A percentile compares a stretch with the other conserved stretches of the same genome.
Conservation (phyloP, 805 yeast genomes). For the Pichia eremophila region DNA sequence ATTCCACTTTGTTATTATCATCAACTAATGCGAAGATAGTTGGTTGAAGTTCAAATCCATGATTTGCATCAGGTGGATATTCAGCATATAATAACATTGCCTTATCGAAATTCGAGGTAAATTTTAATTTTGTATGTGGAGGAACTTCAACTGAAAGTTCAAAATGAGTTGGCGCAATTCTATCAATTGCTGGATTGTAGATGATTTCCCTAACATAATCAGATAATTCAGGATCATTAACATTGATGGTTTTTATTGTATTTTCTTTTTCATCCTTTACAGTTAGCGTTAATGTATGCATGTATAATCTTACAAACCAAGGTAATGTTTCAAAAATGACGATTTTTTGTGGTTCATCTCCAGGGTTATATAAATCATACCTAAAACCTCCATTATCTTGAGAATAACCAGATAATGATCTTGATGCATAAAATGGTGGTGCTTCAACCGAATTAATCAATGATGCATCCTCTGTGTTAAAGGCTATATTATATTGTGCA, state of each 20-base stretch:
- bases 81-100: constrained; percentile 76
- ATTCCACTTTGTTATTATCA: constrained; percentile 18
- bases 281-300: constrained; percentile 52
- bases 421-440: constrained; percentile 66
- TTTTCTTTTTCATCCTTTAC: constrained; percentile 16
- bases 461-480: constrained; percentile 38
- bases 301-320: constrained; percentile 81
- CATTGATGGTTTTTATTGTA: constrained; percentile 7
- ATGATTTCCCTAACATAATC: constrained; percentile 41
- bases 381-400: constrained; percentile 88
- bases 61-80: constrained; percentile 99
- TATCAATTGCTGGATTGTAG: constrained; percentile 72
- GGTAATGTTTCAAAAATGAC: constrained; percentile 77
- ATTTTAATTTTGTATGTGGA: constrained; percentile 44
- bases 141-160: constrained; percentile 65
- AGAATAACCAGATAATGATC: constrained; percentile 87
- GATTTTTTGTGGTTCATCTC: constrained; percentile 36
- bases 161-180: constrained; percentile 72
- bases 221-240: constrained; percentile 22
- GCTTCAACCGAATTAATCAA: constrained; percentile 28
- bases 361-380: constrained; percentile 64
- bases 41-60: constrained; percentile 92
- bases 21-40: constrained; percentile 60
- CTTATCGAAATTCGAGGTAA: constrained; percentile 79
- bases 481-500: constrained; percentile 28